These are phyloP conservation scores for Aspergillus incahuasiensis DNA, from an alignment of 495 filamentous ascomycete genomes.

Conservation along the genomic window DNA sequence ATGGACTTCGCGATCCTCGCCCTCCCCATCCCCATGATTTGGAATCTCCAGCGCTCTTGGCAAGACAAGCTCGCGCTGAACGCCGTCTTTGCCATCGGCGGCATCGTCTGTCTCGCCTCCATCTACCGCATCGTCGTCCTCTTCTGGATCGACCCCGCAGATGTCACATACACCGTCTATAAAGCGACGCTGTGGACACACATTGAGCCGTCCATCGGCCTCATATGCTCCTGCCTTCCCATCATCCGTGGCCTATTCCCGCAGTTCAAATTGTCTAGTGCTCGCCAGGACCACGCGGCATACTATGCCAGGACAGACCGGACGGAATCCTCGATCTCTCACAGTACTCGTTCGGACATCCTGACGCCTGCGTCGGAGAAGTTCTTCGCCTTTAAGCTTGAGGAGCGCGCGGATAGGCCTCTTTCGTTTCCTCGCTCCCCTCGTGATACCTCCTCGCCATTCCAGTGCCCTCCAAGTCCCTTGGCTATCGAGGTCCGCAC, in stretches of 20 bases:
- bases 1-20: constrained; percentile 42
- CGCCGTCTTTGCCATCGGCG: constrained; percentile 44
- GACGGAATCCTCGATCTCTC: constrained; percentile 24
- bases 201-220: constrained; percentile 52
- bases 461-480: not conserved
- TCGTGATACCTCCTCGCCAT: not conserved
- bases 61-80: constrained; percentile 46
- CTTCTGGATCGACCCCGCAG: constrained; percentile 44
- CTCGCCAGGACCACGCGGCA: constrained; percentile 20
- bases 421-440: constrained; percentile 3
- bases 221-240: constrained; percentile 55
- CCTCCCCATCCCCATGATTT: constrained; percentile 42
- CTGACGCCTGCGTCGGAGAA: constrained; percentile 24
- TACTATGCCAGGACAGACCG: constrained; percentile 31
- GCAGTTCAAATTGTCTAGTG: constrained; percentile 26
- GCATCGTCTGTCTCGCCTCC: constrained; percentile 45
- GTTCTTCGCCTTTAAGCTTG: constrained; percentile 26
- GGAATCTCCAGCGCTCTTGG: constrained; percentile 37
- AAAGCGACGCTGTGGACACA: constrained; percentile 54
- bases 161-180: constrained; percentile 45
- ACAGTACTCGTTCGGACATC: not conserved
- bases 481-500: constrained; percentile 29
- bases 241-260: constrained; percentile 52
- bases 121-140: constrained; percentile 54
- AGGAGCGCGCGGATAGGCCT: constrained; percentile 11